These are phyloP conservation scores for Flaveria ramosissima DNA, from an alignment of 129 eudicot species.

Conservation along the genomic window DNA sequence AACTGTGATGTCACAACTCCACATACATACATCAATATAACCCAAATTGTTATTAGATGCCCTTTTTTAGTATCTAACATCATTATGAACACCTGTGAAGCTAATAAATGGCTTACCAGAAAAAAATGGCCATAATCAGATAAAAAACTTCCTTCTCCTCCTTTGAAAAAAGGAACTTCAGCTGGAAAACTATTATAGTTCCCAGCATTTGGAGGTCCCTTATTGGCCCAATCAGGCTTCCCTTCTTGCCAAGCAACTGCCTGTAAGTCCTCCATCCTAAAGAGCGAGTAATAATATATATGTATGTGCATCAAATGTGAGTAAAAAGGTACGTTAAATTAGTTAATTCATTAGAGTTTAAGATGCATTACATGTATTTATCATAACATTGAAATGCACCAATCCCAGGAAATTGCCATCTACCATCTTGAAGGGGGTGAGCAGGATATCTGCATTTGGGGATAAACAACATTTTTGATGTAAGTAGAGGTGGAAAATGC, in stretches of 20 bases:
- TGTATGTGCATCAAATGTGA: neutral
- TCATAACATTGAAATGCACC: constrained; percentile 77
- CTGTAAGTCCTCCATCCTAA: constrained; percentile 58
- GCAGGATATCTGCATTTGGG: constrained; percentile 60
- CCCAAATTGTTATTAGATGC: neutral
- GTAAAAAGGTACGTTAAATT: neutral
- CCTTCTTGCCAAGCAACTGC: constrained; percentile 56
- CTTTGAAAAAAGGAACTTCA: constrained; percentile 59
- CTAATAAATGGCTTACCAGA: constrained; percentile 49
- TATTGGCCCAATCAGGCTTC: constrained; percentile 60
- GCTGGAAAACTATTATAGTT: constrained; percentile 54
- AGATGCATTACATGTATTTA: constrained; percentile 55
- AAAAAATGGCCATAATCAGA: constrained; percentile 69
- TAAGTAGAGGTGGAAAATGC: constrained; percentile 10
- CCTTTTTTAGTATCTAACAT: constrained; percentile 3
- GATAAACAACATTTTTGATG: constrained; percentile 15
- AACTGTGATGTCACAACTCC: constrained; percentile 8
- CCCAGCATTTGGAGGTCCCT: constrained; percentile 59
- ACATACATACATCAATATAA: constrained; percentile 1
- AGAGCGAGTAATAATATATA: neutral
- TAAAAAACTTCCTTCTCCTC: constrained; percentile 49
- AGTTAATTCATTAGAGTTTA: constrained; percentile 1
- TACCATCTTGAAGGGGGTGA: constrained; percentile 59
- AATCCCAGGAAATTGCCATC: constrained; percentile 78
- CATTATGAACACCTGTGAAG: neutral